Evolutionary conservation across 108 stramenopile genomes (phyloP), one percentile per base, ranked within the genome.

Genomic region (Skeletonema potamos): DNA sequence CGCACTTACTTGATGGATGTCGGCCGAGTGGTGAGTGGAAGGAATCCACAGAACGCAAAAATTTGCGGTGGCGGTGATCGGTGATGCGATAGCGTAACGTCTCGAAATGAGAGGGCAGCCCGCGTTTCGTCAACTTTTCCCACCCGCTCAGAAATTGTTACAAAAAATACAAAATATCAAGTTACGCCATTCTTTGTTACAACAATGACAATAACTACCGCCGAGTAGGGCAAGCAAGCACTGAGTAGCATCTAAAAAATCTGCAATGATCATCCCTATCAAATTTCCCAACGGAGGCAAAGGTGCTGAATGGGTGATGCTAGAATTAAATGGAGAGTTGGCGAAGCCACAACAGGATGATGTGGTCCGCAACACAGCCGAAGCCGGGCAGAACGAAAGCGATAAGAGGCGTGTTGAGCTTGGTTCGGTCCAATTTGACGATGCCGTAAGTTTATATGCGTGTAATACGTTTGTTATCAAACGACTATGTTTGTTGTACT

Each of bases 271-370:
- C 54, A 73, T 80, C 15, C 79, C 72, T 33, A 73, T 80, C 68
- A 66, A 55, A 27, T n/a, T 61, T 18, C 67, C 72, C 20, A 32
- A 62, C 8, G 39, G 55, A 15, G 58, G 39, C 27, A 66, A 60
- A 34, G 58, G 13, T 7, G 22, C 66, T 30, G 90, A 91, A 70
- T 91, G 86, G 82, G 86, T 87, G 11, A 86, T 89, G 84, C 51
- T 91, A 24, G 88, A 91, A 72, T 62, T 91, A 51, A 91, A 91
- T 60, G 88, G 88, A 20, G 88, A 91, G 70, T 54, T 91, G 43
- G 51, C 87, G 46, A 55, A 76, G 54, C 88, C 88, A 17, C 36
- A 74, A 27, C 74, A 82, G n/a, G n/a, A n/a, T 55, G 67, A 77
- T 13, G 74, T 84, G 18, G 58, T 1, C 2, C 27, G 39, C 34